These are phyloP conservation scores for Fonticula alba DNA, from an alignment of 78 protist genomes.

Conservation along the genomic window DNA sequence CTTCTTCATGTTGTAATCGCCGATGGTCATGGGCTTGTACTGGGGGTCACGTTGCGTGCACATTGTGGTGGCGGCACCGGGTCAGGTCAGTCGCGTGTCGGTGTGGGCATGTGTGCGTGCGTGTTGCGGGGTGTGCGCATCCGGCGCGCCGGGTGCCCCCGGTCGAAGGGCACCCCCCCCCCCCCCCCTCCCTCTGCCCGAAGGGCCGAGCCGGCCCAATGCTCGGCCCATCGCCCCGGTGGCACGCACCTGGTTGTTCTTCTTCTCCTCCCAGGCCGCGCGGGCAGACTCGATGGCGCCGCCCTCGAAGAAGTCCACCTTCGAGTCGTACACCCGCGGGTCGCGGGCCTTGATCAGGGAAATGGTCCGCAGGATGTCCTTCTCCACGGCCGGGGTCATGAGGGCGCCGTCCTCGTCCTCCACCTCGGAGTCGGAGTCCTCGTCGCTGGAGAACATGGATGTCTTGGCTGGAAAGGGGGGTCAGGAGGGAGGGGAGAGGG, in stretches of 20 bases:
- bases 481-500: no score
- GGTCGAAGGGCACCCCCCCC: no score
- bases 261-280: neutral
- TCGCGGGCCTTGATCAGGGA: neutral
- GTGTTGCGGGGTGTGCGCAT: neutral
- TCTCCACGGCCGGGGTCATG: neutral
- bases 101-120: neutral
- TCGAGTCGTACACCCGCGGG: slow-evolving; percentile 1
- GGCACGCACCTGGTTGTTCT: neutral
- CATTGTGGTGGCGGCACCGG: neutral
- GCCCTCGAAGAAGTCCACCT: neutral
- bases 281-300: no score
- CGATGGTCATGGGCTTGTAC: slow-evolving; percentile 10
- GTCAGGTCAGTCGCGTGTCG: neutral
- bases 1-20: slow-evolving; percentile 14
- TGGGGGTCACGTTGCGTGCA: neutral
- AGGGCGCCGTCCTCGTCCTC: neutral
- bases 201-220: neutral
- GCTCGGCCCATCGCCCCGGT: neutral
- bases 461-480: no score
- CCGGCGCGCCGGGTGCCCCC: no score
- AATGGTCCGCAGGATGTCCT: neutral
- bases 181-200: neutral
- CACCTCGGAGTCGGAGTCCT: neutral
- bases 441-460: neutral